phyloP scores from a whole-genome alignment of 306 rosid genomes.

The Sesbania bispinosa region DNA sequence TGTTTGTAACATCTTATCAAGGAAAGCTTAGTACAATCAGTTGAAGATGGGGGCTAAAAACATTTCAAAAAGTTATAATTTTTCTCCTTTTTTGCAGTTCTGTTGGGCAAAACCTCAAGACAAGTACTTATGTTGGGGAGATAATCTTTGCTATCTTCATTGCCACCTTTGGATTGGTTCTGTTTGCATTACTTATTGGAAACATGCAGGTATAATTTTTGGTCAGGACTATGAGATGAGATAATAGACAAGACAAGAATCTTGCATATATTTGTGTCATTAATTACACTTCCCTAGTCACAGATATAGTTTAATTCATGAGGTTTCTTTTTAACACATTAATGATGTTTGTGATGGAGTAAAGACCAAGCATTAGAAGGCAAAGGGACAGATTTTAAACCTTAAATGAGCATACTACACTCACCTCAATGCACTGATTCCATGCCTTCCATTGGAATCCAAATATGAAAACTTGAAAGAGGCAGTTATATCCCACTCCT shows the following conservation, averaged over 20 bases:
- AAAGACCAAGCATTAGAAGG: neutral
- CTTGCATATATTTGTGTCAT: neutral
- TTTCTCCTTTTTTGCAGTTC: slow-evolving; percentile 47
- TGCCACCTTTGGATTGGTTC: slow-evolving; percentile 67
- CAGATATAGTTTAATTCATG: neutral
- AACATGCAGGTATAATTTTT: slow-evolving; percentile 98
- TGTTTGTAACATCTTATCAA: neutral
- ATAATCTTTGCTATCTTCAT: slow-evolving; percentile 63
- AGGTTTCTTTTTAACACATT: neutral
- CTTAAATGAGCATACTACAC: neutral
- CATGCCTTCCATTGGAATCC: neutral
- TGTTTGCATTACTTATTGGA: slow-evolving; percentile 76
- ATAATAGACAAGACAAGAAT: slow-evolving; percentile 5
- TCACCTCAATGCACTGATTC: neutral
- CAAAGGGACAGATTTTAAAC: neutral
- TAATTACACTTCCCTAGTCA: neutral
- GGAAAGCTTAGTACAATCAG: neutral
- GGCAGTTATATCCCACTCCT: neutral
- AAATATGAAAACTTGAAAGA: neutral
- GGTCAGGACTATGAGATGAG: neutral
- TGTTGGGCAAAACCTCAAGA: slow-evolving; percentile 68
- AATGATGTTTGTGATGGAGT: neutral
- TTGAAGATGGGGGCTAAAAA: neutral
- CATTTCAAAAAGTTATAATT: neutral
- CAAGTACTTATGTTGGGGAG: slow-evolving; percentile 63